These are phyloP conservation scores for Camellia japonica DNA, from an alignment of 148 eudicot species.

Conservation along the genomic window DNA sequence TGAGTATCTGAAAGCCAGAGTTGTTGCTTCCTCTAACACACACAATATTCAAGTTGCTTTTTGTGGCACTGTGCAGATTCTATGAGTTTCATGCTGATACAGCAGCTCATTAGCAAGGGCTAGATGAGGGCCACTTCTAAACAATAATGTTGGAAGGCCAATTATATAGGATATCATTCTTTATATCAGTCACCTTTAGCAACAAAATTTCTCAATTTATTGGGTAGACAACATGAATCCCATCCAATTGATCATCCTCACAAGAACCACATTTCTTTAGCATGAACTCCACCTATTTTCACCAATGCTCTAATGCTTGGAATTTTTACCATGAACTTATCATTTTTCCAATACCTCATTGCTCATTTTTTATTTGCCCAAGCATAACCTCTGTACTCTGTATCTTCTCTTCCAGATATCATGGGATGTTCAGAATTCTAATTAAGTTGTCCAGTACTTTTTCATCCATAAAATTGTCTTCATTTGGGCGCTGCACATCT, in stretches of 20 bases:
- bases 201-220: not conserved
- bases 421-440: not conserved
- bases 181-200: not conserved
- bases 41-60: not conserved
- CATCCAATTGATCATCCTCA: not conserved
- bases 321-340: not conserved
- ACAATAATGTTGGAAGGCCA: not conserved
- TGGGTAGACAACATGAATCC: not conserved
- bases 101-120: not conserved
- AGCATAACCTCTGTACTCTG: not conserved
- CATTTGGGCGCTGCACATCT: not conserved
- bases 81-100: not conserved
- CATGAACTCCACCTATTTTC: not conserved
- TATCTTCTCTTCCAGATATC: not conserved
- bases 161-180: not conserved
- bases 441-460: not conserved
- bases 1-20: constrained; percentile 16
- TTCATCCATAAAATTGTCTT: not conserved
- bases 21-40: not conserved
- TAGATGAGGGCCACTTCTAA: not conserved
- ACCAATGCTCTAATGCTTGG: not conserved
- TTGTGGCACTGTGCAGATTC: not conserved
- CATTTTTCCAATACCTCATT: not conserved
- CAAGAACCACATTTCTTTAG: not conserved
- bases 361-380: not conserved